A percentile compares a stretch with the other conserved stretches of the same genome.
Conservation (phyloP, 352 stramenopile genomes). For the Phytophthora vignae region DNA sequence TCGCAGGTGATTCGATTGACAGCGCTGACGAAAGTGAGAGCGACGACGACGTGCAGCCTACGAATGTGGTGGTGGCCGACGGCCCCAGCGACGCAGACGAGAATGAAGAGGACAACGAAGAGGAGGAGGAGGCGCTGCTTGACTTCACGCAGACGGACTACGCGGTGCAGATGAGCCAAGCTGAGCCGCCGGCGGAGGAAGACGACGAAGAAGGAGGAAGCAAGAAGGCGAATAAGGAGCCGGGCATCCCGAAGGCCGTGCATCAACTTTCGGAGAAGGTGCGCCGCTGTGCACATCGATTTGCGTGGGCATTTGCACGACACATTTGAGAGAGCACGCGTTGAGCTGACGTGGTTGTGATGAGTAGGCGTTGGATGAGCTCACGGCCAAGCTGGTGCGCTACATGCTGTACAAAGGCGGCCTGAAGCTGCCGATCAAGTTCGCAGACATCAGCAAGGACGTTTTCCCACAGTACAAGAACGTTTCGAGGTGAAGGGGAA, state of each 20-base stretch:
- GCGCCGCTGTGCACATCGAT: neutral
- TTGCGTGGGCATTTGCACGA: neutral
- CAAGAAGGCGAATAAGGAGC: slow-evolving; percentile 45
- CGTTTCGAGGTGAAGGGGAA: slow-evolving; percentile 54
- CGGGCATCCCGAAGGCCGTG: slow-evolving; percentile 48
- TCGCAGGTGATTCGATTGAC: slow-evolving; percentile 37
- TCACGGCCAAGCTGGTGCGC: slow-evolving; percentile 78
- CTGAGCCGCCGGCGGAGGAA: slow-evolving; percentile 30
- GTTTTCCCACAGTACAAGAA: slow-evolving; percentile 86
- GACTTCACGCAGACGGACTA: slow-evolving; percentile 89
- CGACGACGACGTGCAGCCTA: slow-evolving; percentile 38
- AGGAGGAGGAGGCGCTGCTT: slow-evolving; percentile 55
- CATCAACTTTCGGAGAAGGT: slow-evolving; percentile 68
- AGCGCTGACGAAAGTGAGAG: slow-evolving; percentile 45
- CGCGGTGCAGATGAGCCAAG: slow-evolving; percentile 59
- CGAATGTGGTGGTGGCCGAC: slow-evolving; percentile 37
- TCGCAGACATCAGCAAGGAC: slow-evolving; percentile 85
- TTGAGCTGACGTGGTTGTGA: slow-evolving; percentile 12
- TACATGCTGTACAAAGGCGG: slow-evolving; percentile 89
- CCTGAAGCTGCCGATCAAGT: slow-evolving; percentile 80
- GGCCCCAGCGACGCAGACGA: slow-evolving; percentile 32
- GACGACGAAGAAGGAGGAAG: slow-evolving; percentile 43
- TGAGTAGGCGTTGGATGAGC: slow-evolving; percentile 67
- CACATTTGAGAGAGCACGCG: neutral
- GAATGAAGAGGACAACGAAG: slow-evolving; percentile 44